Base-by-base conservation (phyloP, 2,329 filamentous ascomycete genomes). In the Diplodia mutila region DNA sequence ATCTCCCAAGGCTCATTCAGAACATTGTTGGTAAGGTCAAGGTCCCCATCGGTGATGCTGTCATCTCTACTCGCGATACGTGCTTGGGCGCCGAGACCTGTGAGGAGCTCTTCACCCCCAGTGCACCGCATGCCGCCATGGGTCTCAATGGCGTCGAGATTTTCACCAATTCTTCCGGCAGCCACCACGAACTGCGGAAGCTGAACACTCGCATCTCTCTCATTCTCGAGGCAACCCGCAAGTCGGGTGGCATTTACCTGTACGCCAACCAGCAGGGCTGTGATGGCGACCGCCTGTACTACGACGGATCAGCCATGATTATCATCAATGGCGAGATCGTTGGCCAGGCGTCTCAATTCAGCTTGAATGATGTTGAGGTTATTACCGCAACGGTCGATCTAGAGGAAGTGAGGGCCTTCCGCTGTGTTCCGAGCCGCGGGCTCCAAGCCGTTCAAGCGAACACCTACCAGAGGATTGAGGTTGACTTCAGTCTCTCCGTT, bases 61-160 rank as follows among this genome's bases (percentile, higher is more conserved):
- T 91, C 25, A 84, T 92, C 65, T 77, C 78, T 27, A 86, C 87
- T 0, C 79, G 80, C 4, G 90, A 92, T 74, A 90, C 88, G 1
- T 85, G 85, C 63, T 79, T 91, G 54, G 87, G 88, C 4, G 80
- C 82, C 4, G 88, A 90, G 77, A 91, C 89, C 0, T 92, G 90
- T 70, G 90, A 92, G 75, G 72, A 74, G 64, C 70, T 73, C 6
- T 75, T 76, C 65, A 76, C 73, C 0, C 72, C 73, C 12, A 65
- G 72, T 61, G 82, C 82, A 11, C 86, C 87, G 4, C 85, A 88
- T 70, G 85, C 85, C 37, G 79, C 82, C 11, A 88, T 89, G 80
- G 85, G 86, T n/a, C 81, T 93, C 1, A 84, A 89, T 72, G 91
- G 92, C 4, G 87, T 88, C 6, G 91, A 92, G 73, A 88, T 93